Conservation (phyloP, 192 early-diverging fungal genomes). For the Dissophora ornata region DNA sequence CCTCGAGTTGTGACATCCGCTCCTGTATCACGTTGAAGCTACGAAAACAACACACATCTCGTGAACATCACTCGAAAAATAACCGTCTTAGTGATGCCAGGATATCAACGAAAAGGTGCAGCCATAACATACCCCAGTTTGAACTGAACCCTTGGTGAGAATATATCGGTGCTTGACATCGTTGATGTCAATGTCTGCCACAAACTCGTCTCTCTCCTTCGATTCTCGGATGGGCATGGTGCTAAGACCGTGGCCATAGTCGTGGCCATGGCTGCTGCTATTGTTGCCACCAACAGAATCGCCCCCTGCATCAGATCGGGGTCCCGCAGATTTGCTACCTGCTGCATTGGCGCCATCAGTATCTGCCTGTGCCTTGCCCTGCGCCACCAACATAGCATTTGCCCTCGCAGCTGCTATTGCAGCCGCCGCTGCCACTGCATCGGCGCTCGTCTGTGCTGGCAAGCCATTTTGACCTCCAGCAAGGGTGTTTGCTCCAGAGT, state of each 20-base stretch:
- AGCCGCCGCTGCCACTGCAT: constrained; percentile 24
- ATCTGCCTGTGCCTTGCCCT: constrained; percentile 40
- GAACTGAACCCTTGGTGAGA: constrained; percentile 81
- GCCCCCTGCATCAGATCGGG: neutral
- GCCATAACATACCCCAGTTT: constrained; percentile 62
- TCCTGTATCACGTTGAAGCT: constrained; percentile 81
- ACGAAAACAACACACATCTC: neutral
- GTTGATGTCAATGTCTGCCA: constrained; percentile 82
- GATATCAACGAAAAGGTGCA: too few relatives aligned
- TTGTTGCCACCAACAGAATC: neutral
- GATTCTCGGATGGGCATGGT: constrained; percentile 6
- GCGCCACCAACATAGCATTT: constrained; percentile 64
- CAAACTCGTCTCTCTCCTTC: constrained; percentile 64
- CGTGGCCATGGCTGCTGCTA: too few relatives aligned
- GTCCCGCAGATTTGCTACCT: neutral
- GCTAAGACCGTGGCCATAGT: too few relatives aligned
- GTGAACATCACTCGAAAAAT: too few relatives aligned
- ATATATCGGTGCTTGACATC: constrained; percentile 82
- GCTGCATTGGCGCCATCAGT: neutral
- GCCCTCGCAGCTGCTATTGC: constrained; percentile 65
- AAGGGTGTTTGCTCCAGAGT: neutral
- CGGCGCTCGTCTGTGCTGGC: neutral
- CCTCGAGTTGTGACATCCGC: constrained; percentile 87
- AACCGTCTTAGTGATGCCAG: too few relatives aligned
- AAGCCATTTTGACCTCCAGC: neutral